Evolutionary conservation across 495 filamentous ascomycete species (phyloP), one percentile per base, ranked within the genome.

Genomic region (Astrothelium subdiscretum): DNA sequence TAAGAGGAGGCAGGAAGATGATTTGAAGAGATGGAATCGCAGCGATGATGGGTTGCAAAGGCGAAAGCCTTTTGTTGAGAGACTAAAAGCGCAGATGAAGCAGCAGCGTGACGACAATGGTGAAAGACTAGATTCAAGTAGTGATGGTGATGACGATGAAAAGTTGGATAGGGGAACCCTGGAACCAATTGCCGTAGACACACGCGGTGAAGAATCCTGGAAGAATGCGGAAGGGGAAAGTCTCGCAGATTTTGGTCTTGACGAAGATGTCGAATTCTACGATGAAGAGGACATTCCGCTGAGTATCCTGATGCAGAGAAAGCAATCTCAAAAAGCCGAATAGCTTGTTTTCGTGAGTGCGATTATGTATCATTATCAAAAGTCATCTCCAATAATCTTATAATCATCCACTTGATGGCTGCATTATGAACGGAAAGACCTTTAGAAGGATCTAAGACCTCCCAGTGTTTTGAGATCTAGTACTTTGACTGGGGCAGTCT

Each of bases 181-280:
- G n/a, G n/a, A 66, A 26, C 66, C 11, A 62, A 67, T 43, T 65
- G 67, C 13, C 65, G 67, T 40, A 64, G 65, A 31, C 5, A 70
- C 74, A 57, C 76, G 78, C 59, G 81, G 83, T 8, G 82, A 85
- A 67, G 81, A 85, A 64, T 80, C 74, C 6, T 97, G 94, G 94
- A 82, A 78, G 4, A 92, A 96, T 65, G 80, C 84, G 0, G 92
- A 96, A 44, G 94, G 94, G 3, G 91, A 97, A 67, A 78, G 85
- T 10, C 77, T 97, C 35, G 79, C 84, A 48, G 94, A 98, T 70
- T 98, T 91, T 72, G 94, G 94, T 1, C 89, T 96, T 0, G 91
- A 96, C 66, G 89, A 90, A 66, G 89, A 91, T 10, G 82, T 77
- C 10, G 89, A 95, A 67, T 85, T 85, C 63, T 86, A 88, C 62